Conservation (phyloP, 441 rosid species). For the Adansonia gregorii region DNA sequence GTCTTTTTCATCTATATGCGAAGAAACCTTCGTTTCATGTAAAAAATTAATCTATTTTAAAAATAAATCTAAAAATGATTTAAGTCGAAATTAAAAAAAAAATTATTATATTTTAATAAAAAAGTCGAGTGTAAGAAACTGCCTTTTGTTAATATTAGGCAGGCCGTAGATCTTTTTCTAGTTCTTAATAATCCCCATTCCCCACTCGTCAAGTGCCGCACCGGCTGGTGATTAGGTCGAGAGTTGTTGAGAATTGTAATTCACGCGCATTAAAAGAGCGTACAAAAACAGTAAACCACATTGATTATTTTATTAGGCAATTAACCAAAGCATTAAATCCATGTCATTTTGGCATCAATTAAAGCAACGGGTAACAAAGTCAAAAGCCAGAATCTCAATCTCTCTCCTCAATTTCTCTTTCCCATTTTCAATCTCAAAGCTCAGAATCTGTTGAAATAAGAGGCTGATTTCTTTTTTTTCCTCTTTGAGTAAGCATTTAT, state of each 20-base stretch:
- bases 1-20: too few relatives aligned
- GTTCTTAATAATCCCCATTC: neutral
- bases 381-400: too few relatives aligned
- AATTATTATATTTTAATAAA: too few relatives aligned
- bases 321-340: neutral
- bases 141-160: neutral
- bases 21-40: too few relatives aligned
- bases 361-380: conserved; percentile 30
- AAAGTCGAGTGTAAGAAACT: neutral
- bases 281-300: neutral
- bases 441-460: neutral
- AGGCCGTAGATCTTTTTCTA: neutral
- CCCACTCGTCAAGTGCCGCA: neutral
- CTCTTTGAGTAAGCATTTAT: conserved; percentile 11
- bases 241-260: neutral
- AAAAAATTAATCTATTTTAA: too few relatives aligned
- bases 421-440: neutral
- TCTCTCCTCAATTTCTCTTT: too few relatives aligned
- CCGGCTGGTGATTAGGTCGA: neutral
- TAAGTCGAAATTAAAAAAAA: too few relatives aligned
- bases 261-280: conserved; percentile 21
- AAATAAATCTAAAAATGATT: too few relatives aligned
- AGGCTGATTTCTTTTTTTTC: neutral
- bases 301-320: neutral
- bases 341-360: conserved; percentile 38